Evolutionary conservation across 257 asterid species (phyloP).

Genomic region (Solanum bulbocastanum): DNA sequence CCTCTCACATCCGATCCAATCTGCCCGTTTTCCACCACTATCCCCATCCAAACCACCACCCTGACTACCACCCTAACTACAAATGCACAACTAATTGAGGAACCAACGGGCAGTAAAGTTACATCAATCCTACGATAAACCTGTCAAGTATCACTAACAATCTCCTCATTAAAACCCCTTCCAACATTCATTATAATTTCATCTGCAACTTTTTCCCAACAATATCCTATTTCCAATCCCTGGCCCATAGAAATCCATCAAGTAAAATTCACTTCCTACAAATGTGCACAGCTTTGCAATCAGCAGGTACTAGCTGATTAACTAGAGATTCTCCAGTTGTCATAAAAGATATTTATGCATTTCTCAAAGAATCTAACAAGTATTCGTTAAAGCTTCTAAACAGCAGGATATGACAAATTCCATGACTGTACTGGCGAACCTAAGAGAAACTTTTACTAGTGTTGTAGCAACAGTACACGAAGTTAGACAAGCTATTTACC

Average conservation of each 20-base stretch:
- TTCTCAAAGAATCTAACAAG: background rate
- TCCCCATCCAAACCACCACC: background rate
- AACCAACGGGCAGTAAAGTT: background rate
- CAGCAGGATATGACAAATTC: background rate
- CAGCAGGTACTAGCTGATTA: background rate
- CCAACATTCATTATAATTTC: background rate
- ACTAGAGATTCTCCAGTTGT: background rate
- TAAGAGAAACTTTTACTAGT: background rate
- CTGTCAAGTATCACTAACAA: background rate
- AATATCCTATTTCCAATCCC: background rate
- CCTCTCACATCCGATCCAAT: background rate
- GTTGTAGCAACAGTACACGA: background rate
- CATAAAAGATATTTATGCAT: background rate
- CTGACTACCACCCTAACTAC: background rate
- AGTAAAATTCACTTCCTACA: background rate
- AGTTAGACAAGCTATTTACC: slow-evolving; percentile 25
- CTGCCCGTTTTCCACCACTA: background rate
- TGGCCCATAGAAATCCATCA: background rate
- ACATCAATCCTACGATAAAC: background rate
- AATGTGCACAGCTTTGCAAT: background rate
- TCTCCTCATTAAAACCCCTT: background rate
- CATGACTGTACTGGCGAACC: background rate
- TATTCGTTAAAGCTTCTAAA: background rate
- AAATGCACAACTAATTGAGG: background rate
- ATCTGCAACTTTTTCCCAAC: background rate